A percentile compares a stretch with the other conserved stretches of the same genome.
Evolutionary conservation across 495 filamentous ascomycete species (phyloP).

Genomic region (Penicillium soppii): DNA sequence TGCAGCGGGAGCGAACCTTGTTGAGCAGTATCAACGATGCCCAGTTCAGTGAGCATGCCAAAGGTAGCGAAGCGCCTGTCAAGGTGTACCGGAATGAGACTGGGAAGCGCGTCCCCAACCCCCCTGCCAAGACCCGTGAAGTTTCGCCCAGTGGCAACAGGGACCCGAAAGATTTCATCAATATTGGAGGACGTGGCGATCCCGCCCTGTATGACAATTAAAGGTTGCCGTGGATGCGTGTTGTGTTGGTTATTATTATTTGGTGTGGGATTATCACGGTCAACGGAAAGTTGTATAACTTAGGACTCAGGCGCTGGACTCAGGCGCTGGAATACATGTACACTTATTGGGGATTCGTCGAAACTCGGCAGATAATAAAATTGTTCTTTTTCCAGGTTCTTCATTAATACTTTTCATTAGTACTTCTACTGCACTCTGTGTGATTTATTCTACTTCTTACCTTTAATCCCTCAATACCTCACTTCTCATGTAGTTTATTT

Average conservation of each 20-base stretch:
- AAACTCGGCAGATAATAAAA: too few species aligned
- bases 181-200: conserved; percentile 81
- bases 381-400: too few species aligned
- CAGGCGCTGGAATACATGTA: neutral
- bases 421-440: too few species aligned
- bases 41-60: conserved; percentile 60
- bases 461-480: too few species aligned
- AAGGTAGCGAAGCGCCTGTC: conserved; percentile 55
- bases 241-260: conserved; percentile 5
- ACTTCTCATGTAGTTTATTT: too few species aligned
- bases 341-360: too few species aligned
- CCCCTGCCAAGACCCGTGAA: conserved; percentile 47
- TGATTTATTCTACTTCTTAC: too few species aligned
- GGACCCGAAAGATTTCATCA: conserved; percentile 71
- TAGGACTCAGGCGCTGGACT: neutral
- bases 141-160: conserved; percentile 61
- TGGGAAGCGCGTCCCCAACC: conserved; percentile 42
- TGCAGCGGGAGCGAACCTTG: conserved; percentile 78
- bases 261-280: too few species aligned
- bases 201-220: conserved; percentile 70
- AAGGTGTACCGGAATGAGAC: conserved; percentile 80
- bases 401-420: too few species aligned
- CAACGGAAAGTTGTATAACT: too few species aligned
- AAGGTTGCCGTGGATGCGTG: conserved; percentile 15
- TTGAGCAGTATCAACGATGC: conserved; percentile 80